phyloP scores from a whole-genome alignment of 1,284 basidiomycete genomes.

The Malassezia yamatoensis region DNA sequence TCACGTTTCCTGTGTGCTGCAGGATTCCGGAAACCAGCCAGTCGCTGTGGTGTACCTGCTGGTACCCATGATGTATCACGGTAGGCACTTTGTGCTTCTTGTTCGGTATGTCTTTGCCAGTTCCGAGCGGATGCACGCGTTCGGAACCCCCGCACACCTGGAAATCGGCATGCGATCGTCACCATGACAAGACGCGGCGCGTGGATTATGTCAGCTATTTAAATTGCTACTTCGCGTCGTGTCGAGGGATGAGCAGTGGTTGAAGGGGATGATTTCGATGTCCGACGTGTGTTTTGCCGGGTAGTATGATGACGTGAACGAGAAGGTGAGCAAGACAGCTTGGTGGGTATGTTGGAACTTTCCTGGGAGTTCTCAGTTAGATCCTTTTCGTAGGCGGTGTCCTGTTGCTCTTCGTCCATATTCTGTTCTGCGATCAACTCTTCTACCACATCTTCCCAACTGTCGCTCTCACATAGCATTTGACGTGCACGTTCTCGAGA shows the following conservation, averaged over 20 bases:
- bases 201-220: conserved; percentile 6
- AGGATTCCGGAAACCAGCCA: neutral
- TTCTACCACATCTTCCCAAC: conserved; percentile 30
- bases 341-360: no score
- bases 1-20: neutral
- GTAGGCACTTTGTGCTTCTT: conserved; percentile 5
- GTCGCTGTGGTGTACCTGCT: neutral
- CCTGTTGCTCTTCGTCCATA: neutral
- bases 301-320: no score
- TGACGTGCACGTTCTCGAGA: conserved; percentile 21
- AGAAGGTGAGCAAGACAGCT: no score
- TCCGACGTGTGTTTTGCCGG: no score
- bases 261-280: no score
- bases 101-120: conserved; percentile 11
- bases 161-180: neutral
- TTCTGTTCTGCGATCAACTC: conserved; percentile 21
- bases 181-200: neutral
- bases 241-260: neutral
- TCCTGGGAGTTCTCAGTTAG: neutral
- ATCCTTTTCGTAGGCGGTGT: neutral
- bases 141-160: neutral
- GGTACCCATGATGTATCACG: neutral
- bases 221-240: conserved; percentile 5
- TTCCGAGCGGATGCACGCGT: conserved; percentile 1
- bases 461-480: conserved; percentile 21